Base-by-base conservation (phyloP, 176 grass and related monocot genomes). In the Raddia distichophylla region DNA sequence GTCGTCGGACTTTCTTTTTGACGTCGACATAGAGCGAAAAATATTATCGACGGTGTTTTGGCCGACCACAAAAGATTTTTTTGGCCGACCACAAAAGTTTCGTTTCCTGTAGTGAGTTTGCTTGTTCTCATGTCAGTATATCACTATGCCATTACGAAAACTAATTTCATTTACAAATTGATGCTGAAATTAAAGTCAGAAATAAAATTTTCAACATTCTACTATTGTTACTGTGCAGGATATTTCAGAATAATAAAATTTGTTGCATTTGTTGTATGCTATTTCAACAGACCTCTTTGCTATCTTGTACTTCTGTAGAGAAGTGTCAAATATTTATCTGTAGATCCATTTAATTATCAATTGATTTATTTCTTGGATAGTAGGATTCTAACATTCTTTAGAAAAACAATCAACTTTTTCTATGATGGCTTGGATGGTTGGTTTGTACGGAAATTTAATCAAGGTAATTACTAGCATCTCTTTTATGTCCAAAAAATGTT, bases 171-270 rank as follows among this genome's bases (percentile, higher is more conserved):
- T 54, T 44, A 51, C 14, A 74, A 68, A 35, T 4, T n/a, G n/a
- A n/a, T n/a, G n/a, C n/a, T n/a, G n/a, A n/a, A n/a, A n/a, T n/a
- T n/a, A n/a, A n/a, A n/a, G n/a, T n/a, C n/a, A n/a, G n/a, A n/a
- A n/a, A n/a, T n/a, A n/a, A n/a, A n/a, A n/a, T 10, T n/a, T 8
- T 71, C 47, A 75, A 37, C 22, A 2, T 35, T 47, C 6, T 10
- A 47, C 13, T 53, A 71, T 67, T 67, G 51, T 48, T 72, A 33
- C 51, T 51, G 7, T 77, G 20, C 82, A 95, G 95, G 90, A 42
- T 98, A 98, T 81, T 81, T 98, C 69, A 95, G 95, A 74, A 91
- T 98, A 65, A 84, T 98, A 79, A 98, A 98, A 75, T 89, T 83
- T 73, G 75, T 93, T 73, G 95, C 92, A 80, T 95, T 98, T 91